Base-by-base conservation (phyloP, 2,329 filamentous ascomycete genomes). In the Neonectria punicea region DNA sequence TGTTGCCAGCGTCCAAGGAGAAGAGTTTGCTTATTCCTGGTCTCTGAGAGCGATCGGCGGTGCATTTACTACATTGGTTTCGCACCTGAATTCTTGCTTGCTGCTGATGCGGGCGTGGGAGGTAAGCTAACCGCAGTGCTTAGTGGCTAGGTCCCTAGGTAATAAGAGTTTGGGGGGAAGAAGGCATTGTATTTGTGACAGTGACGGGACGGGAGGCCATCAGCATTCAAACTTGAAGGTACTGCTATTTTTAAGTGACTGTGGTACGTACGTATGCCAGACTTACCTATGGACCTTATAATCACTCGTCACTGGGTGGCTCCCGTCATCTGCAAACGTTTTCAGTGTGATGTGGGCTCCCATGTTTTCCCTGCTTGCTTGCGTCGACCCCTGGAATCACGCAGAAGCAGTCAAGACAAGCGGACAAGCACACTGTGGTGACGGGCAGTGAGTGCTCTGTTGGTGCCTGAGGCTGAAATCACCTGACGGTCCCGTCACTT, bases 381-480 rank as follows among this genome's bases (percentile, higher is more conserved):
- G 36, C 14, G 36, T n/a, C 14, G 36, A 39, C 36, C 14, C 36
- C 36, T 39, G 36, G 39, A 43, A 43, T 9, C 39, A 20, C 39
- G 4, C n/a, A 10, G 39, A 43, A 43, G 39, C 14, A 43, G 39
- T 11, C 39, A 16, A 43, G 39, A 10, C 39, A 43, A 43, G 39
- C n/a, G n/a, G 39, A n/a, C 9, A n/a, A 39, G 14, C 36, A 39
- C 14, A 25, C 25, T 25, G 25, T 39, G 36, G 36, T 30, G 25
- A 49, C 46, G 10, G 46, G 25, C 46, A 50, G 30, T 5, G 20
- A 43, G n/a, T 7, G 32, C 41, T 43, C n/a, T 5, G n/a, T 64
- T 64, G 59, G 16, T 74, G 73, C 73, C 73, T 74, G 68, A 74
- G 73, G 73, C 67, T 64, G 63, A 69, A 72, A 74, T 67, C 60